Evolutionary conservation across 371 early-diverging fungal genomes (phyloP).

Genomic region (Mortierella sp.): DNA sequence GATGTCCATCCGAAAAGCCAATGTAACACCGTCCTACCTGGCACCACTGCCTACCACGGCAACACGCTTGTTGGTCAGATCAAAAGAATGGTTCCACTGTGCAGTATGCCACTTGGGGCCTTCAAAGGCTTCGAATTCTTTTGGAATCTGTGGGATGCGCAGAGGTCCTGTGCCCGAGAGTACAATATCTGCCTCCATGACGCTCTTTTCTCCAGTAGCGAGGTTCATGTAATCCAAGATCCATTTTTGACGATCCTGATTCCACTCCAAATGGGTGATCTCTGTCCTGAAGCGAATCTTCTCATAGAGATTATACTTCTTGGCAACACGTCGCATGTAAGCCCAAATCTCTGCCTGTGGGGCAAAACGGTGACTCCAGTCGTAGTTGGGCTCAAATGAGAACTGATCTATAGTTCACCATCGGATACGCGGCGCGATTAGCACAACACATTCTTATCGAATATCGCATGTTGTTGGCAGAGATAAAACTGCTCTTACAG

Average conservation of each 20-base stretch:
- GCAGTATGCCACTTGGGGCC: slow-evolving; percentile 62
- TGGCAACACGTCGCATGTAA: slow-evolving; percentile 61
- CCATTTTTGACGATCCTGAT: slow-evolving; percentile 60
- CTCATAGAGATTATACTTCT: slow-evolving; percentile 59
- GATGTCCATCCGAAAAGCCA: neutral
- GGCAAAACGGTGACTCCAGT: slow-evolving; percentile 55
- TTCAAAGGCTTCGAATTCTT: slow-evolving; percentile 59
- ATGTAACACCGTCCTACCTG: slow-evolving; percentile 42
- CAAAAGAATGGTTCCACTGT: slow-evolving; percentile 59
- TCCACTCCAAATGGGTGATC: slow-evolving; percentile 58
- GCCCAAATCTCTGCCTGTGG: slow-evolving; percentile 60
- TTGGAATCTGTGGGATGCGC: slow-evolving; percentile 62
- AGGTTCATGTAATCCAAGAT: slow-evolving; percentile 44
- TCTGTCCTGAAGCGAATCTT: slow-evolving; percentile 62
- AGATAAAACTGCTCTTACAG: too few relatives aligned
- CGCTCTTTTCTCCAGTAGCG: slow-evolving; percentile 19
- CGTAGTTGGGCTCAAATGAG: slow-evolving; percentile 53
- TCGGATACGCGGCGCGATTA: too few relatives aligned
- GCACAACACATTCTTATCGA: too few relatives aligned
- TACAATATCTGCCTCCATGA: slow-evolving; percentile 37
- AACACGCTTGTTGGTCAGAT: slow-evolving; percentile 61
- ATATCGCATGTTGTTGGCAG: too few relatives aligned
- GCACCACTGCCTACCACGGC: slow-evolving; percentile 67
- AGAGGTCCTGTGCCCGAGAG: slow-evolving; percentile 61
- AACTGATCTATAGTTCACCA: slow-evolving; percentile 19